Evolutionary conservation across 129 eudicot species (phyloP).

Genomic region (Centrapalus pauciflorus): DNA sequence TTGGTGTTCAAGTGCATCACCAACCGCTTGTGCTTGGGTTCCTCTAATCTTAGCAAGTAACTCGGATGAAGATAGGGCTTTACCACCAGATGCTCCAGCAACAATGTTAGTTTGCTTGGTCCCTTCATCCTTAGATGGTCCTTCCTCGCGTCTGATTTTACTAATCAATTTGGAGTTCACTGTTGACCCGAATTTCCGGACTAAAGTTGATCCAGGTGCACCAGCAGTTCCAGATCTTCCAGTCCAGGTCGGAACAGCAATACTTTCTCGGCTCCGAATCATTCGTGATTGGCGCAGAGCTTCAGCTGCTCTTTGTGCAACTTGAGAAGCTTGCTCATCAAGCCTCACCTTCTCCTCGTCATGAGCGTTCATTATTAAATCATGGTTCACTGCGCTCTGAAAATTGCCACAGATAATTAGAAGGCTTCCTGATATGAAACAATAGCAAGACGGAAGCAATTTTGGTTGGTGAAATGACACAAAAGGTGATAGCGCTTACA

Average conservation of each 20-base stretch:
- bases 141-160: conserved; percentile 35
- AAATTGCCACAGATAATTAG: conserved; percentile 8
- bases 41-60: conserved; percentile 72
- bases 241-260: conserved; percentile 91
- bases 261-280: conserved; percentile 68
- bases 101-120: conserved; percentile 23
- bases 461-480: no score
- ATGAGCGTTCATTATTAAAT: conserved; percentile 75
- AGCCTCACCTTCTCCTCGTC: conserved; percentile 75
- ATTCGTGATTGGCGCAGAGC: conserved; percentile 89
- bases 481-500: no score
- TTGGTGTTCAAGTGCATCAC: conserved; percentile 81
- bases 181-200: conserved; percentile 76
- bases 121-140: conserved; percentile 18
- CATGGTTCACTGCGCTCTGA: conserved; percentile 98
- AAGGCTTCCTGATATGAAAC: background rate
- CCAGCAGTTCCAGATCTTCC: conserved; percentile 92
- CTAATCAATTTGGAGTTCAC: conserved; percentile 45
- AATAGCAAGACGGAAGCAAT: no score
- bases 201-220: conserved; percentile 52
- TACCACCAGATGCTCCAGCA: conserved; percentile 76
- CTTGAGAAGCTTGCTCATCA: conserved; percentile 81
- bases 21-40: conserved; percentile 59
- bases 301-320: conserved; percentile 94
- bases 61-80: conserved; percentile 76